These are phyloP conservation scores for Talaromyces sp. DNA, from an alignment of 2,329 filamentous ascomycete genomes.

Conservation along the genomic window DNA sequence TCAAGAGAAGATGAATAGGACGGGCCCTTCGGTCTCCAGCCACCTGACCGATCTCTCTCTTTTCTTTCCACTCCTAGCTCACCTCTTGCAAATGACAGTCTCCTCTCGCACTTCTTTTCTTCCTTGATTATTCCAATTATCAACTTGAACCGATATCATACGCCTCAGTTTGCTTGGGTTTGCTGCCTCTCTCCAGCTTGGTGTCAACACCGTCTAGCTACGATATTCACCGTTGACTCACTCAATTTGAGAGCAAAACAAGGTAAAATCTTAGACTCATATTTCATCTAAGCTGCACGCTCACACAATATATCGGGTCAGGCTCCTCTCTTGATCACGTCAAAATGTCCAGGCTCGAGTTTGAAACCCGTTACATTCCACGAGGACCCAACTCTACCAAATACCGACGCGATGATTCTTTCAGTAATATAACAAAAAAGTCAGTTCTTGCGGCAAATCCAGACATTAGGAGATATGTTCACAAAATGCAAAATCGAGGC, in stretches of 20 bases:
- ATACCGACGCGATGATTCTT: not conserved
- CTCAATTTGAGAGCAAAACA: not conserved
- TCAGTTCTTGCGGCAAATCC: constrained; percentile 16
- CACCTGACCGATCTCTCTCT: not conserved
- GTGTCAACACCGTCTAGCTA: not conserved
- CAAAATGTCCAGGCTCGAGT: not conserved
- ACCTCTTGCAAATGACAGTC: not conserved
- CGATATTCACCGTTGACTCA: not conserved
- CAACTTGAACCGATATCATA: not conserved
- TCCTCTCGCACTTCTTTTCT: not conserved
- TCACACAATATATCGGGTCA: not conserved
- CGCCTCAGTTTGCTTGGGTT: not conserved
- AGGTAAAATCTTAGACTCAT: not conserved
- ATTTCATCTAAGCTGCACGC: not conserved
- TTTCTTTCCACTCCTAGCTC: not conserved
- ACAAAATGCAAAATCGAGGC: constrained; percentile 12
- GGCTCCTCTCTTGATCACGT: not conserved
- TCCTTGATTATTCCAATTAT: not conserved
- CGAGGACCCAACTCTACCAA: not conserved
- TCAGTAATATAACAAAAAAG: not conserved
- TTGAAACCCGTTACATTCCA: not conserved
- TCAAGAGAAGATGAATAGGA: not conserved
- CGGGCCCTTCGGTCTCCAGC: not conserved
- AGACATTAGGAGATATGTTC: constrained; percentile 25
- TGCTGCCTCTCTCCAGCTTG: not conserved